phyloP scores from a whole-genome alignment of 2,329 filamentous ascomycete genomes.

The Didymellaceae sp. region DNA sequence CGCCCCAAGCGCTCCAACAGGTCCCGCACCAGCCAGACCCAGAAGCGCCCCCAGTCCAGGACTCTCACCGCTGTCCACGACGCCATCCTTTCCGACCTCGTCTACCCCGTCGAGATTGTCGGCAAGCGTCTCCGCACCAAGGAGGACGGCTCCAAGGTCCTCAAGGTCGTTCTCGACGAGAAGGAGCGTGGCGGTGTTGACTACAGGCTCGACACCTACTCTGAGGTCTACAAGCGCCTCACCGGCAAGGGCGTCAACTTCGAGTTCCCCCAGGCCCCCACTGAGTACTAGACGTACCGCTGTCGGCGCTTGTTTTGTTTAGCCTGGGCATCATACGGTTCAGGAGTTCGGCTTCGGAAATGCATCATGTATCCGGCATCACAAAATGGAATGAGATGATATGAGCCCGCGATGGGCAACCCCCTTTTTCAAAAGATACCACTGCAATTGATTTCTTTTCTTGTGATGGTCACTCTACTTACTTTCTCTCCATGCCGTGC shows the following conservation, averaged over 20 bases:
- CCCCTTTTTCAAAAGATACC: conserved; percentile 46
- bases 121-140: conserved; percentile 98
- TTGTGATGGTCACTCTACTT: conserved; percentile 29
- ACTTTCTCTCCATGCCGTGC: too few relatives aligned
- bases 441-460: conserved; percentile 44
- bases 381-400: conserved; percentile 49
- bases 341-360: conserved; percentile 48
- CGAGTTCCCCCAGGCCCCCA: conserved; percentile 91
- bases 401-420: conserved; percentile 42
- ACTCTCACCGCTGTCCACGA: conserved; percentile 99
- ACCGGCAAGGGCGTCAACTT: conserved; percentile 97
- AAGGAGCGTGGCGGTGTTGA: conserved; percentile 99
- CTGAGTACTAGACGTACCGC: conserved; percentile 74
- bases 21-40: conserved; percentile 93
- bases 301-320: conserved; percentile 26
- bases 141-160: conserved; percentile 97
- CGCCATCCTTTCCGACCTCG: conserved; percentile 95
- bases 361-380: conserved; percentile 50
- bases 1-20: conserved; percentile 98
- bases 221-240: conserved; percentile 97
- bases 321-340: conserved; percentile 37
- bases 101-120: conserved; percentile 99
- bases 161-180: conserved; percentile 99
- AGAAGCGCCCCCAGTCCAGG: conserved; percentile 98
- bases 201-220: conserved; percentile 99